Conservation (phyloP, 441 rosid species). For the Euphorbia celastroides region DNA sequence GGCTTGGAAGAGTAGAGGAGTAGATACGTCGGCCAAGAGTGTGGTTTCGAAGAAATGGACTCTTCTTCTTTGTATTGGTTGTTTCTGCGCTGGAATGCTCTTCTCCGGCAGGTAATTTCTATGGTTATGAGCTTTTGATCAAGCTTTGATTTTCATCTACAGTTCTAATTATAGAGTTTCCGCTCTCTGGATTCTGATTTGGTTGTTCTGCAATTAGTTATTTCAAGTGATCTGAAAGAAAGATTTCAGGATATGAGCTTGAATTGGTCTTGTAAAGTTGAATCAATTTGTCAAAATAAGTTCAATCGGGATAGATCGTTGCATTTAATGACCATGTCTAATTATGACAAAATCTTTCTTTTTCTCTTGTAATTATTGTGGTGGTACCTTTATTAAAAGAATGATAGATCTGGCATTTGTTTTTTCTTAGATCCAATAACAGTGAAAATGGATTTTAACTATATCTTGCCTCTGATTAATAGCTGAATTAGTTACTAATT, state of each 20-base stretch:
- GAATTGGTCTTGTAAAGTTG: too few species aligned
- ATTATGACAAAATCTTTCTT: too few species aligned
- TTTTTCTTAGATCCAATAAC: conserved; percentile 4
- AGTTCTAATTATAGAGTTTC: background rate
- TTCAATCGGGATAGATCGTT: too few species aligned
- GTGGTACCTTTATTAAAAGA: too few species aligned
- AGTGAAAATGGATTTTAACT: conserved; percentile 1
- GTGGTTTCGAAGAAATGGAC: conserved; percentile 67
- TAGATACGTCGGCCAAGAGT: conserved; percentile 39
- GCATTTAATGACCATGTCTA: background rate
- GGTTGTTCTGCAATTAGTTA: background rate
- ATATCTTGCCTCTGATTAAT: too few species aligned
- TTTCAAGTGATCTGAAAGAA: background rate
- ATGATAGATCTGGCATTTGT: conserved; percentile 23
- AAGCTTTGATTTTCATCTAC: too few species aligned
- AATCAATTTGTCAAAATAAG: too few species aligned
- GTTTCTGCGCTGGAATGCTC: conserved; percentile 82
- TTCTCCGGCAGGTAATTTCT: conserved; percentile 70
- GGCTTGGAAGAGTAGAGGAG: conserved; percentile 59
- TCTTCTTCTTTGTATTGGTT: conserved; percentile 56
- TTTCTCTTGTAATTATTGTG: too few species aligned
- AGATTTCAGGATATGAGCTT: background rate
- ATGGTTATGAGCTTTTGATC: conserved; percentile 1
- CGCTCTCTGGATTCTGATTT: background rate
- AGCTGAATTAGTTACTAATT: background rate